Percentiles rank a stretch among this genome's conserved stretches.
Conservation (phyloP, 2,329 filamentous ascomycete species). For the Talaromyces amestolkiae region DNA sequence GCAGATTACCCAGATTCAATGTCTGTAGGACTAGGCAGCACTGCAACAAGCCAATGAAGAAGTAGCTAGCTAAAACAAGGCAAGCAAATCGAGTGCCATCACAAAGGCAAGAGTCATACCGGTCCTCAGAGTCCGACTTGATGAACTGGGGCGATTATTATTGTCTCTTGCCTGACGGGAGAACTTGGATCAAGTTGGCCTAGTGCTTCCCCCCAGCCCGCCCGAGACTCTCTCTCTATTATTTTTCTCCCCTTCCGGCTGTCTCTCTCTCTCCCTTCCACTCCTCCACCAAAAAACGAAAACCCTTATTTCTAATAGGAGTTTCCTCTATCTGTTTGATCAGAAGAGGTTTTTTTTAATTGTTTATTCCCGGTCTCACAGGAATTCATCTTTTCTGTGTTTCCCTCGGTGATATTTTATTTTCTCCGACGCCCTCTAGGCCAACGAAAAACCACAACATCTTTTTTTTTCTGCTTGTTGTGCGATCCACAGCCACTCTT, state of each 20-base stretch:
- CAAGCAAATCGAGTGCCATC: neutral
- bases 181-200: conserved; percentile 5
- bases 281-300: conserved; percentile 4
- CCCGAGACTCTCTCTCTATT: conserved; percentile 4
- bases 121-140: neutral
- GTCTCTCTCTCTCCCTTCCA: neutral
- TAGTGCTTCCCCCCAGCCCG: neutral
- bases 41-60: neutral
- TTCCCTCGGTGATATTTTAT: neutral
- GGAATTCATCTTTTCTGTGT: conserved; percentile 6
- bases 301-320: conserved; percentile 14
- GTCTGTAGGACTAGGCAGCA: neutral
- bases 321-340: conserved; percentile 16
- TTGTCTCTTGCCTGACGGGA: conserved; percentile 3
- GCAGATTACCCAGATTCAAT: too few relatives aligned
- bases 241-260: conserved; percentile 4
- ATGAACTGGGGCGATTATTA: neutral
- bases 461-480: conserved; percentile 6
- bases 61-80: neutral
- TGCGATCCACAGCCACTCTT: conserved; percentile 10
- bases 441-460: conserved; percentile 5
- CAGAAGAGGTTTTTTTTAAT: conserved; percentile 16
- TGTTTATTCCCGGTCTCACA: neutral
- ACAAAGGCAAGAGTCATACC: neutral
- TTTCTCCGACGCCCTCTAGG: neutral